Evolutionary conservation across 108 stramenopile genomes (phyloP), one percentile per base, ranked within the genome.

Genomic region (Chaetoceros muelleri): DNA sequence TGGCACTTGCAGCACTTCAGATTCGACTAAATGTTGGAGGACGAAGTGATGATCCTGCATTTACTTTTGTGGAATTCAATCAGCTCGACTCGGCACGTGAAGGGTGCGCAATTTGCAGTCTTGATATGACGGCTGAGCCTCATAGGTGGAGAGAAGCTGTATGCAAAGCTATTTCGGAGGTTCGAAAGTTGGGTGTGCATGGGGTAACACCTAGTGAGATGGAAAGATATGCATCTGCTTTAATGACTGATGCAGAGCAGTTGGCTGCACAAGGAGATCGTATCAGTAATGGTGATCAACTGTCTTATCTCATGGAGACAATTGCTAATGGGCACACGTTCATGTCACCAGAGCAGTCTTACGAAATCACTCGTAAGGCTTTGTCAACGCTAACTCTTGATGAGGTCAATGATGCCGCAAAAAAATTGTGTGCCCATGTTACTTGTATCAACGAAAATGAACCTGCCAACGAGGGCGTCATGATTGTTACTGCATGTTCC

Each of bases 41-140:
- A 19, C 71, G 90, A 48, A 75, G 75, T 48, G 88, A 88, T 27
- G 93, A 95, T 64, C 97, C 95, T 1, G 90, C 94, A 3, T 98
- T 95, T 62, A 95, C 94, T 19, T 96, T 95, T 79, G 91, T 95
- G 10, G 97, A 96, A 73, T 96, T 98, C 73, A 96, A 98, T 66
- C 94, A 96, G 72, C 79, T 98, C 2, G 95, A 96, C 71, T 93
- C 87, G 19, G 93, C 97, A 25, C 82, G 97, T 13, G 92, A 96
- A 75, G 97, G 94, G 24, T 96, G 97, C 54, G 95, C 95, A 8
- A 94, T 96, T 16, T 96, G 95, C 69, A 92, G 86, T 76, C 60
- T 98, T 40, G 97, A 98, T 69, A 76, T 98, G 84, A 96, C 90
- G 22, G 78, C 90, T 21, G 97, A 98, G 58, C 82, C 91, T 20